Conservation (phyloP, 2,329 filamentous ascomycete genomes). For the Diaporthe capsici region DNA sequence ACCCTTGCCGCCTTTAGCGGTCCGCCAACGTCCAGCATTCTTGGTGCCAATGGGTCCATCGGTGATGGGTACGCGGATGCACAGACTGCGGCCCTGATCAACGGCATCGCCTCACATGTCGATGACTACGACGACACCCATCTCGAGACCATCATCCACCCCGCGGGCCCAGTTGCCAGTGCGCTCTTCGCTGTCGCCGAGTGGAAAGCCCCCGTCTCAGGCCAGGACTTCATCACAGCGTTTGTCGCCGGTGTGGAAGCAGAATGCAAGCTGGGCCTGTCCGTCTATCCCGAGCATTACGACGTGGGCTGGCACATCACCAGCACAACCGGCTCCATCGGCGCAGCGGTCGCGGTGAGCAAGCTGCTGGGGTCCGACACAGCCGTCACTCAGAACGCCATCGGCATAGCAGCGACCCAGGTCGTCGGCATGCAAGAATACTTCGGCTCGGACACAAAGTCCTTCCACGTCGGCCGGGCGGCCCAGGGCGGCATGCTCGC, state of each 20-base stretch:
- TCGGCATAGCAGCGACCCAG: slow-evolving; percentile 67
- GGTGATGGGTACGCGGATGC: slow-evolving; percentile 53
- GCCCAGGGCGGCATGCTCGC: slow-evolving; percentile 65
- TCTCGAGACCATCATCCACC: slow-evolving; percentile 69
- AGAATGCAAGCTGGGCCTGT: slow-evolving; percentile 65
- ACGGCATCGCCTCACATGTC: slow-evolving; percentile 68
- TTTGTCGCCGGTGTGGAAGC: slow-evolving; percentile 66
- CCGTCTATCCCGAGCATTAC: slow-evolving; percentile 68
- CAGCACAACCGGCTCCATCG: slow-evolving; percentile 64
- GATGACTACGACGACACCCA: slow-evolving; percentile 72
- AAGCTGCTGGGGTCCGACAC: slow-evolving; percentile 60
- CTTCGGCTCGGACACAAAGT: slow-evolving; percentile 70
- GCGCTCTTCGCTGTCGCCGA: slow-evolving; percentile 64
- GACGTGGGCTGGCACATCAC: slow-evolving; percentile 71
- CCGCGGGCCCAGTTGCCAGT: slow-evolving; percentile 64
- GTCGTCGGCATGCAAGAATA: slow-evolving; percentile 67
- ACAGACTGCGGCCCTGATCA: slow-evolving; percentile 65
- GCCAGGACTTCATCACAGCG: slow-evolving; percentile 64
- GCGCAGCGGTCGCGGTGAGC: slow-evolving; percentile 65
- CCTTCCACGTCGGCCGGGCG: slow-evolving; percentile 67
- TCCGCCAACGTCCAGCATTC: slow-evolving; percentile 49
- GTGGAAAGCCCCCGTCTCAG: slow-evolving; percentile 55
- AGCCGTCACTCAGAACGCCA: slow-evolving; percentile 61
- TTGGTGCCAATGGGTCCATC: slow-evolving; percentile 49
- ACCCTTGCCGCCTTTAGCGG: slow-evolving; percentile 48